Base-by-base conservation (phyloP, 2,329 filamentous ascomycete species). In the Teratosphaeria destructans region DNA sequence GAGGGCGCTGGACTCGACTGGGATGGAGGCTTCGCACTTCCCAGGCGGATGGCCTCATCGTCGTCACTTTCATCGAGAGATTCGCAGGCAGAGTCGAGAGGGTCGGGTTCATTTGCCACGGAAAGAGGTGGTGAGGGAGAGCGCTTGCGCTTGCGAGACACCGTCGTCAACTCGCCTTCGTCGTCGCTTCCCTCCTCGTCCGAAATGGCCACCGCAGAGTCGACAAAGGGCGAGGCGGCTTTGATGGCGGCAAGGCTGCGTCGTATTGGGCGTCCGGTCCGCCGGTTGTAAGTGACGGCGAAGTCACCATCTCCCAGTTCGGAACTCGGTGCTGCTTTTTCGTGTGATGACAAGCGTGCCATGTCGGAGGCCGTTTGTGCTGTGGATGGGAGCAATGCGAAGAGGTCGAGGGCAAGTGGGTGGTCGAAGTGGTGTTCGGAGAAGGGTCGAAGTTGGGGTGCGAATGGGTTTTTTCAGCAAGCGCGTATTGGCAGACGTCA, bases 201-300 rank as follows among this genome's bases (percentile, higher is more conserved):
- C 52, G 73, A 74, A 35, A 76, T 70, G 57, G 70, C 63, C 3
- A 69, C 62, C 14, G 65, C 66, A 2, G 74, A 75, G 59, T 77
- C 74, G 23, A 77, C 71, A 60, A 73, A 78, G n/a, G 70, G 74
- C 2, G 68, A 72, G 7, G 66, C 63, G 14, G 61, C 74, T 73
- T n/a, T 73, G 19, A 3, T 49, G 16, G 43, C 8, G 8, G 43
- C 43, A 72, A 37, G 67, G 72, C 37, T 72, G 56, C 64, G 65
- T 52, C 77, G 73, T n/a, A 78, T 72, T 6, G 77, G 76, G 5
- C 76, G 70, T 54, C 77, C 76, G 8, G 75, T 77, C 58, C 66
- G 65, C 54, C 70, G 64, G 64, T 76, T 76, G 68, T 73, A 74
- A 55, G 70, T 67, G 49, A 71, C 34, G 19, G 62, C 62, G 52